Base-by-base conservation (phyloP, 345 rosid genomes). In the Eucalyptus cladocalyx region DNA sequence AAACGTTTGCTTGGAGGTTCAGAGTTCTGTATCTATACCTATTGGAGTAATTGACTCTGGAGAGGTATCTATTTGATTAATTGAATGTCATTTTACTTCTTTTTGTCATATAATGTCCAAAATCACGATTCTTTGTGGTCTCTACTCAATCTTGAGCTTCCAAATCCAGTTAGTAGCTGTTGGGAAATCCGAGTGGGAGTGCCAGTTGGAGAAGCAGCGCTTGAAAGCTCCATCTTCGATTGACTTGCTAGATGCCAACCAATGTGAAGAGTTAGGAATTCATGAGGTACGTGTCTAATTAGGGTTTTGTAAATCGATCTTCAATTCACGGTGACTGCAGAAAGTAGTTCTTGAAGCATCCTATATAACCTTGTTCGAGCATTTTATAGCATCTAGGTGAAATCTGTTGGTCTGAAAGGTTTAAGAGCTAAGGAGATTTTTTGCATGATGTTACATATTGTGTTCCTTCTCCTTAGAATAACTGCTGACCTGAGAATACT, bases 11-110 rank as follows among this genome's bases (percentile, higher is more conserved):
- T 89, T 96, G 62, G 91, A 95, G 89, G 86, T 94, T 87, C 32
- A 76, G 12, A 62, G 67, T 56, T 95, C 99, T 50, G 67, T 91
- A 54, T 93, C 96, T 7, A 53, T 95, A 80, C 96, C 97, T 11
- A 90, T 95, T 86, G 91, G 93, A 62, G 88, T 95, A n/a, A 92
- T 96, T 49, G 97, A 96, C 90, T 92, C 91, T 87, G 93, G 89
- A 93, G 94, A 95, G 97, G 99, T 96, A 89, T 42, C 60, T 87
- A 8, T 40, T 19, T 47, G 4, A 53, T 37, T 19, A 40, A 37
- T 37, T 21, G 23, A 51, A 58, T 88, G 51, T 60, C 50, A 49
- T 90, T 34, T 47, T 62, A 23, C 60, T 43, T 80, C 80, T 37
- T 28, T 30, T 37, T 24, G 40, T 26, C 37, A 6, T 87, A 47